Conservation (phyloP, 2,329 filamentous ascomycete genomes). For the Trichoderma koningiopsis region DNA sequence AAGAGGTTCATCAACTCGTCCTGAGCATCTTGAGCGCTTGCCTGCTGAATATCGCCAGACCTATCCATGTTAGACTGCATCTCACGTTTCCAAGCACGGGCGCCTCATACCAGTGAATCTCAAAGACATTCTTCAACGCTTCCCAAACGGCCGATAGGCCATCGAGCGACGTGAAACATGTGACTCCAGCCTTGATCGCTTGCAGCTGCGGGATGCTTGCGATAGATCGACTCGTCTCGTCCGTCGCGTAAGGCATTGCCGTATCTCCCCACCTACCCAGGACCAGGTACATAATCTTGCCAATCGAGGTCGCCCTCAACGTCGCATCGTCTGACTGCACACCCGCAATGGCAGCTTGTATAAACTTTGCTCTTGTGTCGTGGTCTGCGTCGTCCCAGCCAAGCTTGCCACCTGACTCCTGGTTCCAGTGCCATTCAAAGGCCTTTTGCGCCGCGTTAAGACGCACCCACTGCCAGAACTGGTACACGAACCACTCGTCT, state of each 20-base stretch:
- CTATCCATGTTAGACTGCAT: slow-evolving; percentile 40
- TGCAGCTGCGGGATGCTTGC: slow-evolving; percentile 60
- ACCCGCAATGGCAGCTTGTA: slow-evolving; percentile 54
- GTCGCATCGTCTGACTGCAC: slow-evolving; percentile 50
- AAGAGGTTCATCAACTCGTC: slow-evolving; percentile 65
- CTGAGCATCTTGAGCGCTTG: slow-evolving; percentile 53
- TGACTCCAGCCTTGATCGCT: slow-evolving; percentile 59
- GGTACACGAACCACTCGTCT: slow-evolving; percentile 97
- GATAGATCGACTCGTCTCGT: slow-evolving; percentile 49
- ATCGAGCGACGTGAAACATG: slow-evolving; percentile 53
- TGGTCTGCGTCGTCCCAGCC: slow-evolving; percentile 69
- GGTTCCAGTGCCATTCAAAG: slow-evolving; percentile 76
- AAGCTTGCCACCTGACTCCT: slow-evolving; percentile 43
- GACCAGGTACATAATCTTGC: slow-evolving; percentile 61
- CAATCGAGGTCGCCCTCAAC: slow-evolving; percentile 55
- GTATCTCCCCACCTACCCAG: slow-evolving; percentile 72
- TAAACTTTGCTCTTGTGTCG: slow-evolving; percentile 58
- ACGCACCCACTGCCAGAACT: slow-evolving; percentile 80
- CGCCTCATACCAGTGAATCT: slow-evolving; percentile 54
- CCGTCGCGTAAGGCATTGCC: slow-evolving; percentile 52
- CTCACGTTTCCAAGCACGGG: not conserved
- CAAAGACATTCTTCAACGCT: slow-evolving; percentile 52
- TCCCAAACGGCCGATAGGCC: slow-evolving; percentile 56
- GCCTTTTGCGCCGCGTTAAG: slow-evolving; percentile 73
- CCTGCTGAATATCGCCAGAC: slow-evolving; percentile 50